Evolutionary conservation across 1,284 basidiomycete genomes (phyloP).

Genomic region (Golubevia pallescens): DNA sequence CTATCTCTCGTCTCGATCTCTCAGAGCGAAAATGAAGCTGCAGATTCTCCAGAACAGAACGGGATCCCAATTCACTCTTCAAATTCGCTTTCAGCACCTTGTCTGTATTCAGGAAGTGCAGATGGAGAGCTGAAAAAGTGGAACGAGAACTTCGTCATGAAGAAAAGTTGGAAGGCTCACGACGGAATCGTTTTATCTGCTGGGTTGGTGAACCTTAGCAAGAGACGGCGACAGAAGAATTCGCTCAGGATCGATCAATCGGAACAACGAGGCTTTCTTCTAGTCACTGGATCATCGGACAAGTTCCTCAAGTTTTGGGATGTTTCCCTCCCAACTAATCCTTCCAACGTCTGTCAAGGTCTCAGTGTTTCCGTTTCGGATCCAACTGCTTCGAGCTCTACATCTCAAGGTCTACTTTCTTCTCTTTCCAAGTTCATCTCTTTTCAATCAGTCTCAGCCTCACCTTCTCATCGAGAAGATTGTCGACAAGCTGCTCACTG

Average conservation of each 20-base stretch:
- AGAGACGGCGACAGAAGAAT: not conserved
- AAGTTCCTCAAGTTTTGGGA: conserved; percentile 39
- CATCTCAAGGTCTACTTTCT: conserved; percentile 27
- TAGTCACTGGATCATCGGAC: conserved; percentile 9
- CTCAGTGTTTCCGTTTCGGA: no score
- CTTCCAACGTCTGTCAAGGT: no score
- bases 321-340: not conserved
- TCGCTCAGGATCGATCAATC: not conserved
- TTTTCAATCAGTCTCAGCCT: conserved; percentile 25
- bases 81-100: not conserved
- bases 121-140: not conserved
- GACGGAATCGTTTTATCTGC: conserved; percentile 37
- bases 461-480: conserved; percentile 38
- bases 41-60: conserved; percentile 9
- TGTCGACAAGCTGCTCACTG: conserved; percentile 52
- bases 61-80: conserved; percentile 11
- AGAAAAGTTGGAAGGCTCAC: conserved; percentile 24
- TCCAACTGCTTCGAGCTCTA: not conserved
- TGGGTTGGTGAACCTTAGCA: not conserved
- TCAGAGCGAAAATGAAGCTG: not conserved
- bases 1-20: conserved; percentile 27
- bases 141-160: not conserved
- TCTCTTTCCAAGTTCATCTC: conserved; percentile 32
- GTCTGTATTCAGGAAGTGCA: not conserved
- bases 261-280: not conserved